phyloP scores from a whole-genome alignment of 768 basidiomycete genomes.

The Podaxis sp. region DNA sequence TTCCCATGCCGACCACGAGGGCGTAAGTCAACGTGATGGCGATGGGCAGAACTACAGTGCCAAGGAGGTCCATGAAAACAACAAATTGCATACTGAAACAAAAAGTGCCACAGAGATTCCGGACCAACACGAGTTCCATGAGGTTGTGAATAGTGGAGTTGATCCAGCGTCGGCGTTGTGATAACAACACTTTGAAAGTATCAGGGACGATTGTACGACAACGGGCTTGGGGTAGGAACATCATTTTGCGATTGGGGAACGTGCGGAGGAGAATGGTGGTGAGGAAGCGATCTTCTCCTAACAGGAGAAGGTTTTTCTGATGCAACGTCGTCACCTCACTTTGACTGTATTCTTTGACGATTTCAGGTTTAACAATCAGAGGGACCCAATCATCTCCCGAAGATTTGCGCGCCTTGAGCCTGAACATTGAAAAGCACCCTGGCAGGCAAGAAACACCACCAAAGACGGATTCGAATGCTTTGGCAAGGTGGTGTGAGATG shows the following conservation, averaged over 20 bases:
- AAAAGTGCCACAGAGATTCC: constrained; percentile 96
- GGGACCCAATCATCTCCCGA: constrained; percentile 97
- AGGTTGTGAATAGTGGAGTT: constrained; percentile 99
- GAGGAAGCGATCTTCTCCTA: constrained; percentile 98
- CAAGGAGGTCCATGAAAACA: constrained; percentile 94
- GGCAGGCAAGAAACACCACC: constrained; percentile 99
- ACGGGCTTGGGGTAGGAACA: constrained; percentile 94
- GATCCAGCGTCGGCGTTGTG: constrained; percentile 98
- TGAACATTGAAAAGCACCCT: constrained; percentile 99
- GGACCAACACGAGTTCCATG: constrained; percentile 97
- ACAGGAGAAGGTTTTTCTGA: constrained; percentile 93
- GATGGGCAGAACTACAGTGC: constrained; percentile 89
- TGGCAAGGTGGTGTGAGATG: constrained; percentile 97
- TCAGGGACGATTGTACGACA: constrained; percentile 97
- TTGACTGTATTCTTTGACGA: constrained; percentile 96
- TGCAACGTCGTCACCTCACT: constrained; percentile 90
- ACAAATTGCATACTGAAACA: constrained; percentile 99
- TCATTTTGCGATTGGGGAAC: constrained; percentile 99
- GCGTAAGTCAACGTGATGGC: constrained; percentile 90
- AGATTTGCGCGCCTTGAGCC: constrained; percentile 87
- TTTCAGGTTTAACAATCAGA: constrained; percentile 93
- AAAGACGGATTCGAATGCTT: constrained; percentile 98
- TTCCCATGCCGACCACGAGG: constrained; percentile 75
- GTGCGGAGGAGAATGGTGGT: constrained; percentile 95
- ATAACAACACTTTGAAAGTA: constrained; percentile 87